These are phyloP conservation scores for Leccinum incarnatum DNA, from an alignment of 768 basidiomycete species.

Conservation along the genomic window DNA sequence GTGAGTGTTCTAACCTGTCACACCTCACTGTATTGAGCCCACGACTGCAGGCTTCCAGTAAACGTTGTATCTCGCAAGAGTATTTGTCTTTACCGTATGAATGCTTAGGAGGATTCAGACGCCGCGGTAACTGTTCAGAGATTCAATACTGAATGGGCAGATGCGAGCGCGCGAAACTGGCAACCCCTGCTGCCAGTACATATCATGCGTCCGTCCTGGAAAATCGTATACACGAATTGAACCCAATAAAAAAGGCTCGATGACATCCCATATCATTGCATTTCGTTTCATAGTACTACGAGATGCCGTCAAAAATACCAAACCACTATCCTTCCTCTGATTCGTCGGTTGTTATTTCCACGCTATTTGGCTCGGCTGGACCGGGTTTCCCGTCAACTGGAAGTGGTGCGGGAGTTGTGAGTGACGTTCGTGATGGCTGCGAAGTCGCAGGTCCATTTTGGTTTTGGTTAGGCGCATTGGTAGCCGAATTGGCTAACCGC, in stretches of 20 bases:
- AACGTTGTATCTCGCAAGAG: background rate
- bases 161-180: no score
- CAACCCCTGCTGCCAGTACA: no score
- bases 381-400: slow-evolving; percentile 31
- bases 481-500: slow-evolving; percentile 65
- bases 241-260: no score
- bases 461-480: slow-evolving; percentile 29
- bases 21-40: background rate
- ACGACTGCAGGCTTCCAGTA: slow-evolving; percentile 15
- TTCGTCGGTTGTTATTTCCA: slow-evolving; percentile 19
- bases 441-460: slow-evolving; percentile 30
- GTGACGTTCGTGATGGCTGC: slow-evolving; percentile 28
- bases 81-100: no score
- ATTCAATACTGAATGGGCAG: no score
- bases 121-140: no score
- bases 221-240: no score
- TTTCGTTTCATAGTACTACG: no score
- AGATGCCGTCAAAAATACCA: no score
- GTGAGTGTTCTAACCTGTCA: slow-evolving; percentile 8
- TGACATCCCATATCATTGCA: no score
- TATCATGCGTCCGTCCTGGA: no score
- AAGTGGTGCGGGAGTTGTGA: slow-evolving; percentile 31
- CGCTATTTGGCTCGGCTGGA: slow-evolving; percentile 19
- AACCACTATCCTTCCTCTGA: slow-evolving; percentile 20
- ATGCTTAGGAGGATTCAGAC: no score